Conservation (phyloP, 495 filamentous ascomycete species). For the Astrocystis sublimbata region DNA sequence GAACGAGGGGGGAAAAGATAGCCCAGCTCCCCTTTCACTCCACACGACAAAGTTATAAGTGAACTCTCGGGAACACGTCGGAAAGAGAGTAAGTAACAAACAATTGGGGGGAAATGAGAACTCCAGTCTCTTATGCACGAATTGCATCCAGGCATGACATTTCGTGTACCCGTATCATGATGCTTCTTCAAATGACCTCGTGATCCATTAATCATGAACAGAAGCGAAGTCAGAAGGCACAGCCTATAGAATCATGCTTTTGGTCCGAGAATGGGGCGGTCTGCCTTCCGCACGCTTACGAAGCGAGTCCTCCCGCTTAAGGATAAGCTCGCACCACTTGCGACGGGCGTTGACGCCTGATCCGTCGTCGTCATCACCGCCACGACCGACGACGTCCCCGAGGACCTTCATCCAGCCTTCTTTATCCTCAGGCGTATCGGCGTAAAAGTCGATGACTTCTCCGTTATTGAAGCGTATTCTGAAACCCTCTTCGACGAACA, state of each 20-base stretch:
- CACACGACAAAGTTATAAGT: background rate
- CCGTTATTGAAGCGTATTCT: slow-evolving; percentile 97
- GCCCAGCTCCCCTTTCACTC: slow-evolving; percentile 5
- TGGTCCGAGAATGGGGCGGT: slow-evolving; percentile 53
- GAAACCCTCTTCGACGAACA: slow-evolving; percentile 99
- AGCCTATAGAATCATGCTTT: slow-evolving; percentile 53
- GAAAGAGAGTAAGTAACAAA: background rate
- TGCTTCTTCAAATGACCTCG: slow-evolving; percentile 1
- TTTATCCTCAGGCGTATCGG: slow-evolving; percentile 81
- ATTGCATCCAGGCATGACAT: slow-evolving; percentile 9
- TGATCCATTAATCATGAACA: slow-evolving; percentile 21
- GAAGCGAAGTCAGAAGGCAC: slow-evolving; percentile 10
- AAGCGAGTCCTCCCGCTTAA: slow-evolving; percentile 58
- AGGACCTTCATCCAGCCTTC: slow-evolving; percentile 93
- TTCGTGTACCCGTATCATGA: slow-evolving; percentile 20
- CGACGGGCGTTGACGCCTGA: slow-evolving; percentile 42
- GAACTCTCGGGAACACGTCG: background rate
- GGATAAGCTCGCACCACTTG: slow-evolving; percentile 84
- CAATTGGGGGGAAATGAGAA: background rate
- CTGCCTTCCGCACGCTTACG: slow-evolving; percentile 42
- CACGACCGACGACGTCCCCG: slow-evolving; percentile 75
- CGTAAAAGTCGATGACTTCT: slow-evolving; percentile 98
- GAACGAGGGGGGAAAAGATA: background rate
- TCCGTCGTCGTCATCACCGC: slow-evolving; percentile 38
- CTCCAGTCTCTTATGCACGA: background rate